Conservation (phyloP, 2,329 filamentous ascomycete genomes). For the Zelopaecilomyces penicillatus region DNA sequence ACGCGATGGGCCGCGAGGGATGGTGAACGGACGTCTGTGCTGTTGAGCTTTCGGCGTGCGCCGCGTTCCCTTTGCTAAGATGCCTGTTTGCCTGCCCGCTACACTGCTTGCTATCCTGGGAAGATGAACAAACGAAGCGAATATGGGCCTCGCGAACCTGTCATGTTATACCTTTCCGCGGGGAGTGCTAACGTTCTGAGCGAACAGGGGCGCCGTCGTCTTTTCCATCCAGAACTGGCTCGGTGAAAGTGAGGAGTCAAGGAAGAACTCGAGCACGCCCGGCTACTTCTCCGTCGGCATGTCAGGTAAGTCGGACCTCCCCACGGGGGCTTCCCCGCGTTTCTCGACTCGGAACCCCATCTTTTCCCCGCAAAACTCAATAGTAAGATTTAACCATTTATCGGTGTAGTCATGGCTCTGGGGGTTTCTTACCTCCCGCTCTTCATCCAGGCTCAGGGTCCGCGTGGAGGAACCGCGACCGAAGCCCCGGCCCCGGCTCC, state of each 20-base stretch:
- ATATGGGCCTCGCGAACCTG: too few species aligned
- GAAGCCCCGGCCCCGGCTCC: constrained; percentile 21
- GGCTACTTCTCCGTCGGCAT: constrained; percentile 66
- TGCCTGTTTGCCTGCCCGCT: too few species aligned
- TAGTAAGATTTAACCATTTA: not conserved
- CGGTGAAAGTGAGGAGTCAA: constrained; percentile 60
- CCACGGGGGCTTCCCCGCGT: not conserved
- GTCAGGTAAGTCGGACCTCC: constrained; percentile 51
- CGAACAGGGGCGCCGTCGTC: constrained; percentile 59
- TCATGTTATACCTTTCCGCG: too few species aligned
- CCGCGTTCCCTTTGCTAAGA: too few species aligned
- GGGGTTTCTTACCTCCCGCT: constrained; percentile 43
- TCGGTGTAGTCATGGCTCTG: constrained; percentile 48
- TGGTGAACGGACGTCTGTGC: too few species aligned
- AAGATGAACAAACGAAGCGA: too few species aligned
- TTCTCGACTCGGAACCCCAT: too few species aligned
- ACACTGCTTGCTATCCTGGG: too few species aligned
- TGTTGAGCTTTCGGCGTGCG: too few species aligned
- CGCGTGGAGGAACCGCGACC: constrained; percentile 23
- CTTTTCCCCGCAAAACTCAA: too few species aligned
- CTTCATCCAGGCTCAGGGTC: constrained; percentile 35
- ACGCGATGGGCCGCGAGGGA: too few species aligned
- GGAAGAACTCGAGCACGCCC: constrained; percentile 59
- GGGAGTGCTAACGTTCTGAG: not conserved
- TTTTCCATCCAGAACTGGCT: constrained; percentile 71